A percentile compares a stretch with the other conserved stretches of the same genome.
phyloP scores from a whole-genome alignment of 352 stramenopile genomes.

The Phytophthora citricola region DNA sequence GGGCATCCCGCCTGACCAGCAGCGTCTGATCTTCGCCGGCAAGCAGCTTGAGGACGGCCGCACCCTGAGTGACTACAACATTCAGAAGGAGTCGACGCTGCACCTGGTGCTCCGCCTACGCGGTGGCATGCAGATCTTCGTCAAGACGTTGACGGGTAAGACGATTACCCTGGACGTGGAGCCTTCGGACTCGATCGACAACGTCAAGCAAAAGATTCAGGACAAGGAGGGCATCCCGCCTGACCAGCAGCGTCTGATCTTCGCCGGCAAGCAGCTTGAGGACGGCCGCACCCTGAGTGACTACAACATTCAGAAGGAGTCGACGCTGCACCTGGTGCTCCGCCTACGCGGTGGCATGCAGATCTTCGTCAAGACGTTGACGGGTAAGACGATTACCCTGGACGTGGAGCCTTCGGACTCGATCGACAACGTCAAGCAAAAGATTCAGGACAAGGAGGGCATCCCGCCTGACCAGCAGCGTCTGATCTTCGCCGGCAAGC shows the following conservation, averaged over 20 bases:
- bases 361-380: conserved; percentile 39
- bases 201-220: conserved; percentile 34
- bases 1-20: conserved; percentile 94
- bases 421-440: conserved; percentile 33
- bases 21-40: conserved; percentile 96
- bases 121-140: conserved; percentile 48
- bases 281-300: conserved; percentile 29
- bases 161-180: conserved; percentile 33
- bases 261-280: conserved; percentile 33
- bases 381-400: conserved; percentile 30
- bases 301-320: conserved; percentile 41
- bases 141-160: conserved; percentile 36
- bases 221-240: conserved; percentile 32
- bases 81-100: conserved; percentile 35
- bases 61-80: conserved; percentile 35
- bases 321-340: conserved; percentile 28
- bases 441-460: conserved; percentile 60
- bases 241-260: conserved; percentile 36
- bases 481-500: conserved; percentile 96
- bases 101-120: conserved; percentile 30
- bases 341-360: conserved; percentile 45
- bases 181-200: conserved; percentile 32
- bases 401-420: conserved; percentile 32
- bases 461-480: conserved; percentile 95
- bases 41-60: conserved; percentile 92